Evolutionary conservation across 306 rosid genomes (phyloP).

Genomic region (Hippophae tibetana): DNA sequence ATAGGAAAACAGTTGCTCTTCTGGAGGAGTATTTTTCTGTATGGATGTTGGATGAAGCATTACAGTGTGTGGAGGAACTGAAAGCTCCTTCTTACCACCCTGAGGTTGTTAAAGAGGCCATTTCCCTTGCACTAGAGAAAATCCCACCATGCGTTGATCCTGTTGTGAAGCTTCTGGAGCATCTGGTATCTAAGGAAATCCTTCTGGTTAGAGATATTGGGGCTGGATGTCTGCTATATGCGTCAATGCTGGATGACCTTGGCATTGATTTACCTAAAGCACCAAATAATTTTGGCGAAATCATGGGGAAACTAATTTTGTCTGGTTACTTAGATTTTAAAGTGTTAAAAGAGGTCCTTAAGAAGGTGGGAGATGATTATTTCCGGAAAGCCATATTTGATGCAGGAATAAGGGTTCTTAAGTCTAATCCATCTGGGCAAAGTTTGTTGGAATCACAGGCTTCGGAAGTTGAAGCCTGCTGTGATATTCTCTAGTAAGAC

Average conservation of each 20-base stretch:
- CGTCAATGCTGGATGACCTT: slow-evolving; percentile 52
- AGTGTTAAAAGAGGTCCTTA: slow-evolving; percentile 54
- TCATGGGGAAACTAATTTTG: slow-evolving; percentile 51
- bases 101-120: slow-evolving; percentile 88
- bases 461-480: slow-evolving; percentile 79
- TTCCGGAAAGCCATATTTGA: slow-evolving; percentile 52
- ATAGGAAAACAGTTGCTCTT: slow-evolving; percentile 52
- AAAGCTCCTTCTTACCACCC: slow-evolving; percentile 61
- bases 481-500: slow-evolving; percentile 32
- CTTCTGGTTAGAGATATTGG: slow-evolving; percentile 47
- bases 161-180: slow-evolving; percentile 52
- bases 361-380: slow-evolving; percentile 51
- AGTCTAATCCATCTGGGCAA: slow-evolving; percentile 46
- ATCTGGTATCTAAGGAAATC: slow-evolving; percentile 42
- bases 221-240: slow-evolving; percentile 70
- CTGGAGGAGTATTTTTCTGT: slow-evolving; percentile 72
- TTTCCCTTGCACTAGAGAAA: slow-evolving; percentile 63
- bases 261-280: slow-evolving; percentile 81
- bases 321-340: slow-evolving; percentile 62
- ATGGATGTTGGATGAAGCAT: slow-evolving; percentile 71
- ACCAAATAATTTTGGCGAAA: slow-evolving; percentile 74
- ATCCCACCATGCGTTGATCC: slow-evolving; percentile 60
- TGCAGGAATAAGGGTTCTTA: slow-evolving; percentile 30
- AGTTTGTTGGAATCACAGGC: slow-evolving; percentile 63
- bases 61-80: slow-evolving; percentile 83